Evolutionary conservation across 225 moss, liverwort and hornwort species (phyloP), one percentile per base, ranked within the genome.

Genomic region (Climacium dendroides): DNA sequence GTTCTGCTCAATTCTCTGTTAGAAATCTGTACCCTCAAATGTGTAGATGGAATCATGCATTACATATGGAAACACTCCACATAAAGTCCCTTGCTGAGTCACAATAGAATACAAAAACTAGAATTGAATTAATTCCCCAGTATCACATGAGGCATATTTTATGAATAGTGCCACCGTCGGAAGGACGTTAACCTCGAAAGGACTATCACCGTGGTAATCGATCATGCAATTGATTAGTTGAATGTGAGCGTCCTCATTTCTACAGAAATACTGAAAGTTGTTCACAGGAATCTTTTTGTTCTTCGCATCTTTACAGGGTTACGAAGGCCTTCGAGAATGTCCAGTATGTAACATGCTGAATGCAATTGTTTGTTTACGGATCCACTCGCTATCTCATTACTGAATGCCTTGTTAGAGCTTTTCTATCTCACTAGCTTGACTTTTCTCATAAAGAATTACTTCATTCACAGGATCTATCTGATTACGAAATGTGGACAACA

Each of bases 371-470:
- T 48, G 25, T 61, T 50, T 65, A 48, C 30, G 96, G 96, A 57
- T 90, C 77, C 11, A 95, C 96, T 24, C 94, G 91, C 6, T 59
- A 79, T 79, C 41, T 79, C 79, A 79, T 29, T 59, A 43, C 8
- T 59, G 29, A 79, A 59, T 30, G 79, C 59, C 43, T 59, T 59
- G 30, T 43, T 59, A 59, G 79, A 79, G 43, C 19, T 79, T 79
- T 59, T 79, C 59, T 29, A 29, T 41, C n/a, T n/a, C n/a, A n/a
- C n/a, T n/a, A n/a, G n/a, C 41, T 12, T 19, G 41, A 29, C 17
- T 79, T 41, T 58, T 29, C 39, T 58, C 58, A 29, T 58, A 19
- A 41, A 29, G 28, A 58, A 41, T 39, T 39, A 5, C 39, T 19
- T 58, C 57, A 28, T 57, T 58, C 54, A 19, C 9, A 22, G 25